Conservation (phyloP, 306 rosid genomes). For the Lupinus albus region DNA sequence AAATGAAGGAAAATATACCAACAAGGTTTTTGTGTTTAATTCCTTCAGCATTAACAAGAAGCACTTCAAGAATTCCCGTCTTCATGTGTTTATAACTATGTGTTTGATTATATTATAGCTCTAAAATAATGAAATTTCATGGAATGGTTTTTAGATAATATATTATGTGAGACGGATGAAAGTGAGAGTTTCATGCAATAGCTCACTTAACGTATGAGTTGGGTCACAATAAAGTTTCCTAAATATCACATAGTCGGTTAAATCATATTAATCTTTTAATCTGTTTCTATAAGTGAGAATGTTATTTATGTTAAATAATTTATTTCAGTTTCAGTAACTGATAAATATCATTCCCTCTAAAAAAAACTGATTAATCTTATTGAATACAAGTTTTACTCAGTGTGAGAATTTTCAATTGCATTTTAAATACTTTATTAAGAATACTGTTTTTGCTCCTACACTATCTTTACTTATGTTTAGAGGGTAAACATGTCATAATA, state of each 20-base stretch:
- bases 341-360: background rate
- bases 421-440: too few species aligned
- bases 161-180: constrained; percentile 13
- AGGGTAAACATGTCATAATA: too few species aligned
- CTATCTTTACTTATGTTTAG: too few species aligned
- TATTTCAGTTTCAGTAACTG: constrained; percentile 22
- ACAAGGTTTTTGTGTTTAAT: constrained; percentile 62
- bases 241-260: background rate
- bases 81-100: constrained; percentile 40
- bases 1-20: constrained; percentile 47
- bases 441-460: too few species aligned
- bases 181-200: constrained; percentile 34
- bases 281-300: constrained; percentile 10
- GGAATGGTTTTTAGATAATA: constrained; percentile 22
- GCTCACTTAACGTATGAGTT: constrained; percentile 13
- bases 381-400: background rate
- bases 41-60: constrained; percentile 74
- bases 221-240: constrained; percentile 20
- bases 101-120: constrained; percentile 10
- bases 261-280: constrained; percentile 13
- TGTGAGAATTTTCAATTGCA: background rate
- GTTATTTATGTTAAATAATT: constrained; percentile 24
- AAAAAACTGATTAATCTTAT: too few species aligned
- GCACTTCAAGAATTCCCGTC: constrained; percentile 68
- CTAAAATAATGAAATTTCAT: constrained; percentile 7